Percentiles rank a stretch among this genome's conserved stretches.
Conservation (phyloP, 345 rosid genomes). For the Kernera saxatilis region DNA sequence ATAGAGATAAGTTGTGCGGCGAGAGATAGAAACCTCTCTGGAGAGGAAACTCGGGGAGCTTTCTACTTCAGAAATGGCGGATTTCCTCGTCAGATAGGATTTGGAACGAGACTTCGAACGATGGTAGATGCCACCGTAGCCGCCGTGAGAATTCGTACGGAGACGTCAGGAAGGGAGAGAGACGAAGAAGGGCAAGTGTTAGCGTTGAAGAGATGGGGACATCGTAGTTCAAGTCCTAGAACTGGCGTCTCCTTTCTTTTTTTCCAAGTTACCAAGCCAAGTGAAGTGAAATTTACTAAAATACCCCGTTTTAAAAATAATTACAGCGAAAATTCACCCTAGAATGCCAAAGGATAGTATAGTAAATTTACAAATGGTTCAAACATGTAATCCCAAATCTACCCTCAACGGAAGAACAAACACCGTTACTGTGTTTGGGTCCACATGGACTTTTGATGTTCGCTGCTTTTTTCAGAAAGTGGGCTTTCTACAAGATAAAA, state of each 20-base stretch:
- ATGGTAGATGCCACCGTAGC: constrained; percentile 5
- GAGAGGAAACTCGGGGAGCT: constrained; percentile 47
- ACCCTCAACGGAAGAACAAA: too few relatives aligned
- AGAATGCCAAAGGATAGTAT: too few relatives aligned
- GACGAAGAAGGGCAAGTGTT: constrained; percentile 23
- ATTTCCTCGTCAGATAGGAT: constrained; percentile 51
- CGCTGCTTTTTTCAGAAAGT: too few relatives aligned
- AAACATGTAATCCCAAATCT: too few relatives aligned
- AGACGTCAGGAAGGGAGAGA: neutral
- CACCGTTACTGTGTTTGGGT: too few relatives aligned
- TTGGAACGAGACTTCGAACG: constrained; percentile 41
- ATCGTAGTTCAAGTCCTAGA: constrained; percentile 15
- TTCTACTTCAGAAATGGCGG: constrained; percentile 56
- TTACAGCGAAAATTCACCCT: too few relatives aligned
- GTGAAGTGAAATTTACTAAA: neutral
- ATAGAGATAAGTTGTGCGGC: neutral
- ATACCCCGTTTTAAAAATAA: too few relatives aligned
- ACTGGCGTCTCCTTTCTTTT: constrained; percentile 39
- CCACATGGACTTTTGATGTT: too few relatives aligned
- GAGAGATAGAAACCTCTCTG: constrained; percentile 38
- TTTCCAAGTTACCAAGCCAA: neutral
- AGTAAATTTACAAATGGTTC: too few relatives aligned
- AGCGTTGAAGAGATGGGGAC: constrained; percentile 16
- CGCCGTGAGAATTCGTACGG: neutral
- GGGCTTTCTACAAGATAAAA: too few relatives aligned